phyloP scores from a whole-genome alignment of 345 rosid species.

The Populus pruinosa region DNA sequence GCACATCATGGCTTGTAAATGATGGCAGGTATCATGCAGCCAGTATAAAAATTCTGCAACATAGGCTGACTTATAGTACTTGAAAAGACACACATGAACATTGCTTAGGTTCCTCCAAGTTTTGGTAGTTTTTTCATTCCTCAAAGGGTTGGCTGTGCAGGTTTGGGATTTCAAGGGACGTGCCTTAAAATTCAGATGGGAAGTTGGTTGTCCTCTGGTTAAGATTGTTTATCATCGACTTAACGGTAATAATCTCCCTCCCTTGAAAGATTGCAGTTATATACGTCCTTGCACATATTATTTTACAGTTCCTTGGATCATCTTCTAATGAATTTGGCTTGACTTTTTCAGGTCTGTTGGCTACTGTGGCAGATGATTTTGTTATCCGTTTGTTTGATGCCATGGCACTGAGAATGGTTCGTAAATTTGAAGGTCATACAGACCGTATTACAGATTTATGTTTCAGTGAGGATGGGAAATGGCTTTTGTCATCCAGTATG shows the following conservation, averaged over 20 bases:
- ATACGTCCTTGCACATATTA: not conserved
- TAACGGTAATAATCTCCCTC: slow-evolving; percentile 44
- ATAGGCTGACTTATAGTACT: not conserved
- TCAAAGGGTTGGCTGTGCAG: slow-evolving; percentile 32
- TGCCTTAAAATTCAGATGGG: slow-evolving; percentile 69
- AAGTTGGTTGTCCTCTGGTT: slow-evolving; percentile 69
- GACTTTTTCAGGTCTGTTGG: slow-evolving; percentile 73
- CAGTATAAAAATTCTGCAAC: not conserved
- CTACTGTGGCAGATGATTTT: slow-evolving; percentile 83
- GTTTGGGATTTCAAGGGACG: slow-evolving; percentile 93
- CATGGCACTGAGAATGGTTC: slow-evolving; percentile 74
- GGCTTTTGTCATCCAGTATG: slow-evolving; percentile 95
- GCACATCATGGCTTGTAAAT: not conserved
- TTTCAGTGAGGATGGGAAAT: slow-evolving; percentile 95
- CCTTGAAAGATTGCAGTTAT: not conserved
- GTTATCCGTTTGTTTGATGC: slow-evolving; percentile 72
- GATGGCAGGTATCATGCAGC: not conserved
- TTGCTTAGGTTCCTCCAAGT: slow-evolving; percentile 2
- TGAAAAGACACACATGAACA: not conserved
- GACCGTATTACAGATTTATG: slow-evolving; percentile 87
- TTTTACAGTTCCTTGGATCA: slow-evolving; percentile 5
- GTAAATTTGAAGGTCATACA: slow-evolving; percentile 90
- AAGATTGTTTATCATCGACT: slow-evolving; percentile 72
- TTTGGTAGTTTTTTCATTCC: slow-evolving; percentile 10
- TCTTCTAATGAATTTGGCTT: slow-evolving; percentile 11